Percentiles rank a stretch among this genome's conserved stretches.
phyloP scores from a whole-genome alignment of 495 filamentous ascomycete genomes.

The Penicillium diatomitis region DNA sequence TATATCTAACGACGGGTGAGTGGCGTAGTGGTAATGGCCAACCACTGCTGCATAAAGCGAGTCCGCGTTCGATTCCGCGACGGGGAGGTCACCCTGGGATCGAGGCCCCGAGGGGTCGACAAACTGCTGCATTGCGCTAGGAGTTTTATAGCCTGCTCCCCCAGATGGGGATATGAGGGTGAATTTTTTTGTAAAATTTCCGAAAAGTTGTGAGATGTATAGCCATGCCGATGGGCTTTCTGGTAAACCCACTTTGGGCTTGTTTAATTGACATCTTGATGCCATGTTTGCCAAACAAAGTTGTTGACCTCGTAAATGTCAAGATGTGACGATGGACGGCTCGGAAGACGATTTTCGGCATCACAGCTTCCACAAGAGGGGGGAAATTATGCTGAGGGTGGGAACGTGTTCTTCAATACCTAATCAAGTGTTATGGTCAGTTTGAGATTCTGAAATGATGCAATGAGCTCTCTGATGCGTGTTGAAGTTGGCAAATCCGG shows the following conservation, averaged over 20 bases:
- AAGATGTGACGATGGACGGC: background rate
- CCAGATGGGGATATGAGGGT: background rate
- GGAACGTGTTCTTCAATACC: background rate
- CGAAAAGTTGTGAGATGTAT: background rate
- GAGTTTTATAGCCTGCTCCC: background rate
- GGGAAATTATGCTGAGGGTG: background rate
- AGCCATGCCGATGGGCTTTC: background rate
- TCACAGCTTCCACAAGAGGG: background rate
- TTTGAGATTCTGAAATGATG: background rate
- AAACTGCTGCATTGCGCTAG: background rate
- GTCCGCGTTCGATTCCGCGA: background rate
- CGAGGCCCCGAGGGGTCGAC: background rate
- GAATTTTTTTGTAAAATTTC: background rate
- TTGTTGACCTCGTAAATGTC: background rate
- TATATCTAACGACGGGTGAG: background rate
- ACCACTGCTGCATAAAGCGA: background rate
- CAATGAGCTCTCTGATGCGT: background rate
- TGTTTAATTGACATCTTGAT: background rate
- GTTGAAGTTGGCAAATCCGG: background rate
- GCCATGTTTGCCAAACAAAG: background rate
- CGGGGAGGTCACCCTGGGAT: background rate
- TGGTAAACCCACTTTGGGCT: too few relatives aligned
- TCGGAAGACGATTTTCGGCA: background rate
- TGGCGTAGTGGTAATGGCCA: background rate
- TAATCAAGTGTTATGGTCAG: background rate